A percentile compares a stretch with the other conserved stretches of the same genome.
These are phyloP conservation scores for Prunus persica DNA, from an alignment of 306 rosid genomes.

Conservation along the genomic window DNA sequence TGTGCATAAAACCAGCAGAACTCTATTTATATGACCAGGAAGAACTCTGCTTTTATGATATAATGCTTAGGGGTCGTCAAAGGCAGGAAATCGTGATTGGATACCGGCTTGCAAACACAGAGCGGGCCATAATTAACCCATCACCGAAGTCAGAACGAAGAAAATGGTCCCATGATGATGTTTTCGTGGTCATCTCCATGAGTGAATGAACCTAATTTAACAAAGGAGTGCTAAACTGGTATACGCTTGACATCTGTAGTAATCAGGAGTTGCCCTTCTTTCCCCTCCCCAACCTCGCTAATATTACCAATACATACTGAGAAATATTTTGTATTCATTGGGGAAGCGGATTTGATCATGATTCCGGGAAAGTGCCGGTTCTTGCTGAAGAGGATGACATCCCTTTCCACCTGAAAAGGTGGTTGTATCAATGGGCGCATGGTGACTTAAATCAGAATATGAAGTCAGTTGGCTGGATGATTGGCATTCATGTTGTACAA, in stretches of 20 bases:
- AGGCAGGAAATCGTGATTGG: constrained; percentile 87
- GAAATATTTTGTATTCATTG: background rate
- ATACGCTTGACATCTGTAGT: background rate
- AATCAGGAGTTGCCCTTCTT: background rate
- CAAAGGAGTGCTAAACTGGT: background rate
- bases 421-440: background rate
- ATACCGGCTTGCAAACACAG: constrained; percentile 59
- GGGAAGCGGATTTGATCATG: background rate
- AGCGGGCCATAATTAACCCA: constrained; percentile 85
- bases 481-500: background rate
- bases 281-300: background rate
- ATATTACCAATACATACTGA: background rate
- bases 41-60: constrained; percentile 77
- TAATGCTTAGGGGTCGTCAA: constrained; percentile 83
- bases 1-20: constrained; percentile 90
- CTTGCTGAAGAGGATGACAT: constrained; percentile 11
- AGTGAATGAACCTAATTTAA: constrained; percentile 33
- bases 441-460: constrained; percentile 9
- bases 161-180: constrained; percentile 89
- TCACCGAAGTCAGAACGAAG: constrained; percentile 51
- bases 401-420: constrained; percentile 11
- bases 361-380: constrained; percentile 10
- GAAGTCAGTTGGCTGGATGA: background rate
- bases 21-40: constrained; percentile 91
- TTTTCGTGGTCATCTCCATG: constrained; percentile 70